Evolutionary conservation across 768 basidiomycete genomes (phyloP).

Genomic region (Polyporus arcularius): DNA sequence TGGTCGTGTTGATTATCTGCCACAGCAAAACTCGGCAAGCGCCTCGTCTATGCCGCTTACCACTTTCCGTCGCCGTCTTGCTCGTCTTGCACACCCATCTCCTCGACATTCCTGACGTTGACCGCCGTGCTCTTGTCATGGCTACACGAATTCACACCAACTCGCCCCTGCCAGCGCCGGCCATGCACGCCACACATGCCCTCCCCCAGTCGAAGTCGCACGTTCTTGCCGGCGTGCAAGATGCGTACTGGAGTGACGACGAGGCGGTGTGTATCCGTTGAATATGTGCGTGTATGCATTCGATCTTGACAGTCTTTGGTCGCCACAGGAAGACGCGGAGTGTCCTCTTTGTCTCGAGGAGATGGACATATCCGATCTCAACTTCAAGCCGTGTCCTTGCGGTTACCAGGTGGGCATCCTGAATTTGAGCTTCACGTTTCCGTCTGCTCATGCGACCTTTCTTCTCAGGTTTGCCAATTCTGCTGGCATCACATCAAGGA

Average conservation of each 20-base stretch:
- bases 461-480: constrained; percentile 91
- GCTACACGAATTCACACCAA: constrained; percentile 60
- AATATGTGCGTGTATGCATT: background rate
- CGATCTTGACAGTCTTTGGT: constrained; percentile 3
- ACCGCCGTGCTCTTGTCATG: constrained; percentile 43
- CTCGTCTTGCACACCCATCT: constrained; percentile 15
- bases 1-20: constrained; percentile 27
- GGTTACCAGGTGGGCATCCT: constrained; percentile 81
- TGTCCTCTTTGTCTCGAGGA: constrained; percentile 98
- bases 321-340: constrained; percentile 86
- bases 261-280: constrained; percentile 61
- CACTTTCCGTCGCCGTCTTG: constrained; percentile 15
- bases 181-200: constrained; percentile 68
- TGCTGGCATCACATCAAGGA: constrained; percentile 99
- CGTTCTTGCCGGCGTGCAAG: constrained; percentile 87
- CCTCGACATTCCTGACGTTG: background rate
- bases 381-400: constrained; percentile 98
- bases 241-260: constrained; percentile 97
- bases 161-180: constrained; percentile 71
- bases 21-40: constrained; percentile 28
- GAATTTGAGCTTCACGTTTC: background rate
- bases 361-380: constrained; percentile 98
- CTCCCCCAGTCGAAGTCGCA: constrained; percentile 80
- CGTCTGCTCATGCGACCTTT: background rate
- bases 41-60: constrained; percentile 29